Evolutionary conservation across 2,329 filamentous ascomycete species (phyloP).

Genomic region (Phaeophleospora eucalypticola): DNA sequence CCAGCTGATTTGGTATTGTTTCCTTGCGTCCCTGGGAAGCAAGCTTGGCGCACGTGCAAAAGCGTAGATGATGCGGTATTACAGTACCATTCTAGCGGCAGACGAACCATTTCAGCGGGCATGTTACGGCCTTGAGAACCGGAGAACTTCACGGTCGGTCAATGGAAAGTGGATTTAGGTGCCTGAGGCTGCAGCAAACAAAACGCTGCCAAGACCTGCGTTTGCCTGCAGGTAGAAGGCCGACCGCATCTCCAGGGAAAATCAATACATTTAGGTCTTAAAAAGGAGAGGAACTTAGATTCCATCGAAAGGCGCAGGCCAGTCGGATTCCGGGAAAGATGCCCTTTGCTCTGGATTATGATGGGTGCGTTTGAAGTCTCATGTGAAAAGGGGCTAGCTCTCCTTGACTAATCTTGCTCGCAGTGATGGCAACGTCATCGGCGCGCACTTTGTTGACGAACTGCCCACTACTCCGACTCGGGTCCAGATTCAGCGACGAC

Average conservation of each 20-base stretch:
- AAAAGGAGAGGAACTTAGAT: no score
- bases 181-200: neutral
- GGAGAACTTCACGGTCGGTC: no score
- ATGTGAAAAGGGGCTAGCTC: neutral
- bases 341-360: constrained; percentile 18
- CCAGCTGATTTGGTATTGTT: constrained; percentile 44
- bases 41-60: constrained; percentile 40
- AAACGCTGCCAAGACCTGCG: constrained; percentile 14
- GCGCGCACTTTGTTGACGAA: constrained; percentile 16
- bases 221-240: constrained; percentile 8
- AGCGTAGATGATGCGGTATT: constrained; percentile 44
- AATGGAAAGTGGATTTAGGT: no score
- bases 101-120: constrained; percentile 15
- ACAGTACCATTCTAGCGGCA: constrained; percentile 30
- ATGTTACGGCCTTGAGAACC: neutral
- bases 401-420: neutral
- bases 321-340: no score
- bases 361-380: constrained; percentile 8
- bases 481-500: neutral
- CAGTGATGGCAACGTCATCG: constrained; percentile 18
- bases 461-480: constrained; percentile 1
- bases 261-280: no score
- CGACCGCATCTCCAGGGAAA: no score
- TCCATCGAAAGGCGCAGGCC: no score
- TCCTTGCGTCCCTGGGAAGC: constrained; percentile 24